These are phyloP conservation scores for Lentinula raphanica DNA, from an alignment of 768 basidiomycete genomes.

Conservation along the genomic window DNA sequence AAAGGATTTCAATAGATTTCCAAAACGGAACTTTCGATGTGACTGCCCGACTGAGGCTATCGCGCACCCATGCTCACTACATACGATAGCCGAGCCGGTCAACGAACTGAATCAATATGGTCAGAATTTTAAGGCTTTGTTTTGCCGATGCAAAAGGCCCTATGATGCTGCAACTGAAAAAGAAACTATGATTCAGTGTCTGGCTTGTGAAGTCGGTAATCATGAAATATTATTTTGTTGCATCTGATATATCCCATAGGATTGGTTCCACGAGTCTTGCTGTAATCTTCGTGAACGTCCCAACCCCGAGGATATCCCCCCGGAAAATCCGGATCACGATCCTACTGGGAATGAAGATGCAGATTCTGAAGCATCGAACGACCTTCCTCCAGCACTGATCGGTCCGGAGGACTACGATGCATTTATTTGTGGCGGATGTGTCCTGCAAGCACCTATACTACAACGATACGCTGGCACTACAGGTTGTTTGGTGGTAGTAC, in stretches of 20 bases:
- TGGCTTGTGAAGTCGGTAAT: constrained; percentile 71
- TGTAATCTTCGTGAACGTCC: constrained; percentile 73
- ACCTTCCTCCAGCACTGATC: constrained; percentile 64
- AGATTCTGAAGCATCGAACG: constrained; percentile 55
- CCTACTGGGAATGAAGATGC: constrained; percentile 36
- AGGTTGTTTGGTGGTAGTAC: constrained; percentile 64
- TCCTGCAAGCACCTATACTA: constrained; percentile 47
- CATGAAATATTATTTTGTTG: not conserved
- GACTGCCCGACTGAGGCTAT: constrained; percentile 75
- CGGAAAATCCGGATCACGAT: constrained; percentile 15
- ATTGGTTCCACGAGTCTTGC: constrained; percentile 91
- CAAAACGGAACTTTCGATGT: constrained; percentile 77
- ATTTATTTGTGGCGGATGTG: constrained; percentile 70
- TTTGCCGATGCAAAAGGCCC: constrained; percentile 69
- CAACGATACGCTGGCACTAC: constrained; percentile 62
- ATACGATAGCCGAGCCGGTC: constrained; percentile 43
- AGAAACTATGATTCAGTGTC: constrained; percentile 88
- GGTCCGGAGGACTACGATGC: constrained; percentile 67
- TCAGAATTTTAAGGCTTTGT: constrained; percentile 65
- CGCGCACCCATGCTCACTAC: constrained; percentile 58
- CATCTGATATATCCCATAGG: constrained; percentile 35
- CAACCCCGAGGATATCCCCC: constrained; percentile 37
- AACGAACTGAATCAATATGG: constrained; percentile 64
- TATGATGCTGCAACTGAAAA: constrained; percentile 70
- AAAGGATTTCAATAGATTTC: constrained; percentile 43